Percentiles rank a stretch among this genome's conserved stretches.
Evolutionary conservation across 208 protist species (phyloP).

Genomic region (Leishmania turanica): DNA sequence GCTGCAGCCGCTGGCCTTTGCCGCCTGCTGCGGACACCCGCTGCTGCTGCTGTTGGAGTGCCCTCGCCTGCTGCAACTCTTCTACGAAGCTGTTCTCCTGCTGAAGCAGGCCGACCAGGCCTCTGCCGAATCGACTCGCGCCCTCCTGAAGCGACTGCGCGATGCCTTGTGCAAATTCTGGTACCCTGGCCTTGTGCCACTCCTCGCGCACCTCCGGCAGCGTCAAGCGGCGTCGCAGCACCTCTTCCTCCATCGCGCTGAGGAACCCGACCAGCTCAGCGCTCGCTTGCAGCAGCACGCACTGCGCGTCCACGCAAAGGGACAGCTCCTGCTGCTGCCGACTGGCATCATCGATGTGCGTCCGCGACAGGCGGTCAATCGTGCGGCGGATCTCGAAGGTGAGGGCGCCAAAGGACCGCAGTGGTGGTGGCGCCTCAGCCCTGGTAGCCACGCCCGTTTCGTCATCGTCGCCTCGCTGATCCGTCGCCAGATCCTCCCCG

Average conservation of each 20-base stretch:
- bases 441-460: background rate
- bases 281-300: conserved; percentile 29
- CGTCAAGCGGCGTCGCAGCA: conserved; percentile 34
- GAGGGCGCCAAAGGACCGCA: conserved; percentile 38
- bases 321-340: conserved; percentile 31
- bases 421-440: background rate
- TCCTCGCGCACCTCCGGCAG: conserved; percentile 61
- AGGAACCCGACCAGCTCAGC: conserved; percentile 54
- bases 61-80: conserved; percentile 15
- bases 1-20: background rate
- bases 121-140: conserved; percentile 32
- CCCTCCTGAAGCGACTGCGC: conserved; percentile 33
- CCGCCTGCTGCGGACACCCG: too few relatives aligned
- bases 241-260: conserved; percentile 54
- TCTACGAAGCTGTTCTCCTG: conserved; percentile 39
- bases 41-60: background rate
- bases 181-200: conserved; percentile 53
- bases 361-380: conserved; percentile 41
- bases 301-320: conserved; percentile 42
- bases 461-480: background rate
- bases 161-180: conserved; percentile 40
- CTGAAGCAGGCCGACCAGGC: conserved; percentile 47
- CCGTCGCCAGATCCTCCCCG: conserved; percentile 3
- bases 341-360: conserved; percentile 51
- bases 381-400: conserved; percentile 28